Evolutionary conservation across 257 asterid species (phyloP).

Genomic region (Nicotiana attenuata): DNA sequence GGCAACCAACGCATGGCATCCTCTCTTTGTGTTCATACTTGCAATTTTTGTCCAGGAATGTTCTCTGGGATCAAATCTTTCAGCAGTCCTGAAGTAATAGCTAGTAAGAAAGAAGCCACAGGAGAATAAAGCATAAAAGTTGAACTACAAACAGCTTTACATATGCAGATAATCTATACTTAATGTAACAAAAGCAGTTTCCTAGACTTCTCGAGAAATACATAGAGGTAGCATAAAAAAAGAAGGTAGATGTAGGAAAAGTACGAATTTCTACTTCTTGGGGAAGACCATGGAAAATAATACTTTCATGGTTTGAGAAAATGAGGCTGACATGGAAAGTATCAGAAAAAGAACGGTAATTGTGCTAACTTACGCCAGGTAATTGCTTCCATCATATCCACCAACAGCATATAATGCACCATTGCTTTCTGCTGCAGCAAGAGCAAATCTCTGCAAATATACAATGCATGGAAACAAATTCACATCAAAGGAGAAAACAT

Average conservation of each 20-base stretch:
- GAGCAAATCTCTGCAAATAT: conserved; percentile 58
- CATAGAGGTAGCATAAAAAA: background rate
- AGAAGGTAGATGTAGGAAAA: background rate
- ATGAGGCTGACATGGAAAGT: background rate
- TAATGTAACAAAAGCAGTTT: background rate
- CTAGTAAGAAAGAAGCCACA: background rate
- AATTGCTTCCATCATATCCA: conserved; percentile 57
- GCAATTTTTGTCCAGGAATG: conserved; percentile 61
- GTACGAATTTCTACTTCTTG: background rate
- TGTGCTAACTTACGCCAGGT: conserved; percentile 58
- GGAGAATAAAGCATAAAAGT: background rate
- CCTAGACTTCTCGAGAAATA: background rate
- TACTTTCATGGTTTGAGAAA: background rate
- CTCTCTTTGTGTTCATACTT: conserved; percentile 55
- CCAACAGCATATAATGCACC: conserved; percentile 83
- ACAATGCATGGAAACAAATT: conserved; percentile 3
- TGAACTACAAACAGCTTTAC: background rate
- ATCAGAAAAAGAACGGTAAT: background rate
- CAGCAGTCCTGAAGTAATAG: conserved; percentile 53
- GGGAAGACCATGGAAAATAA: background rate
- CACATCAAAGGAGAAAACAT: conserved; percentile 6
- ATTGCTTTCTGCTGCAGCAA: conserved; percentile 71
- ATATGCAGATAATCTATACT: background rate
- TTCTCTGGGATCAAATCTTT: conserved; percentile 88
- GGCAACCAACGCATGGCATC: conserved; percentile 61